phyloP scores from a whole-genome alignment of 148 eudicot genomes.

The Cornus suecica region DNA sequence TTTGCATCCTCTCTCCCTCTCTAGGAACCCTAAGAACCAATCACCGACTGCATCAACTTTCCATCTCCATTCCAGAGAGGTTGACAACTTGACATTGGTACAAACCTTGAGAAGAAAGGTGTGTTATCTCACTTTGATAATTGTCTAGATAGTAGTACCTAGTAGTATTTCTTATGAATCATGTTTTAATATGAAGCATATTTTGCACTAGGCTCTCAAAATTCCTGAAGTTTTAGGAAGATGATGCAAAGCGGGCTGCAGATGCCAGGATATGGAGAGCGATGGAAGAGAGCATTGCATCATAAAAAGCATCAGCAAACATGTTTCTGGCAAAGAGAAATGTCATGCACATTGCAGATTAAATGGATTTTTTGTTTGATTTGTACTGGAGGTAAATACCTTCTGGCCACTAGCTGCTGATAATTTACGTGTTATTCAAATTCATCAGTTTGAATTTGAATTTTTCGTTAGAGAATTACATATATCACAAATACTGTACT shows the following conservation, averaged over 20 bases:
- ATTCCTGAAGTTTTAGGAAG: constrained; percentile 89
- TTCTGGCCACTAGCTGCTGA: neutral
- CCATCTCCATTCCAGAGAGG: constrained; percentile 25
- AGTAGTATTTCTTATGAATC: constrained; percentile 1
- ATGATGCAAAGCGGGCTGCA: constrained; percentile 80
- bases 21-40: too few relatives aligned
- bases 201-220: constrained; percentile 44
- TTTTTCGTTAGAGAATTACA: neutral
- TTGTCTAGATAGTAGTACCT: constrained; percentile 10
- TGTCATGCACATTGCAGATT: constrained; percentile 54
- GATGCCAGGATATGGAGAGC: constrained; percentile 31
- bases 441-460: neutral
- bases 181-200: constrained; percentile 13
- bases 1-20: too few relatives aligned
- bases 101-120: constrained; percentile 68
- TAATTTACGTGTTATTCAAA: neutral
- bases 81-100: constrained; percentile 60
- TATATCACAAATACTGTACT: too few relatives aligned
- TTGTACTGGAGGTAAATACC: constrained; percentile 46
- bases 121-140: constrained; percentile 48
- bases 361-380: constrained; percentile 84
- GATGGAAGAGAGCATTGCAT: constrained; percentile 35
- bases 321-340: constrained; percentile 56
- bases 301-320: constrained; percentile 64
- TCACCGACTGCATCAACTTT: too few relatives aligned